A percentile compares a stretch with the other conserved stretches of the same genome.
Evolutionary conservation across 2,329 filamentous ascomycete species (phyloP).

Genomic region (Fusarium pininemorale): DNA sequence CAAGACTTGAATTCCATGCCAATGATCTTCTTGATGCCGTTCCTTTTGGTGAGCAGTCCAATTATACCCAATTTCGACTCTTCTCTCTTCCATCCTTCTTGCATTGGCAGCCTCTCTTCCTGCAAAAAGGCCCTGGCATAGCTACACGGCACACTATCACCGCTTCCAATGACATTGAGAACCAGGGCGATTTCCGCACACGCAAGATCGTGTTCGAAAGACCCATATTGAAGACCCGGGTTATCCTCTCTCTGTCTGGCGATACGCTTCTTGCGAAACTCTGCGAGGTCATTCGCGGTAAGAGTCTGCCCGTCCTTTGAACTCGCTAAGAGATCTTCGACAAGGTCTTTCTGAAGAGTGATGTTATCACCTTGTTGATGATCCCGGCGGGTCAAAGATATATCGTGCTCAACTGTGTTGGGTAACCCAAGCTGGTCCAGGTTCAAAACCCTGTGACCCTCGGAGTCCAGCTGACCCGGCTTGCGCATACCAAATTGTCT

Average conservation of each 20-base stretch:
- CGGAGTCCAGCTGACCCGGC: conserved; percentile 29
- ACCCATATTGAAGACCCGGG: conserved; percentile 21
- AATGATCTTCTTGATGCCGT: conserved; percentile 19
- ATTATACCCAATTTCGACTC: conserved; percentile 22
- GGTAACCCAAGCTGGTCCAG: conserved; percentile 34
- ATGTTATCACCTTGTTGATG: conserved; percentile 34
- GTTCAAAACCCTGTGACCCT: conserved; percentile 30
- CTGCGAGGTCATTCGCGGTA: conserved; percentile 31
- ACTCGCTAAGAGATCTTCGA: conserved; percentile 25
- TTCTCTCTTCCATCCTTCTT: conserved; percentile 29
- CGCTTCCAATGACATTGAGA: conserved; percentile 33
- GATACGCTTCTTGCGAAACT: conserved; percentile 33
- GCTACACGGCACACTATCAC: conserved; percentile 14
- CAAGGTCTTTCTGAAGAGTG: conserved; percentile 26
- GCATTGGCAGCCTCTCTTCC: conserved; percentile 30
- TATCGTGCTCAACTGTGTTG: conserved; percentile 35
- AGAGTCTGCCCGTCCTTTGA: conserved; percentile 35
- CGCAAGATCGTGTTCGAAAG: conserved; percentile 26
- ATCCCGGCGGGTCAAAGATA: conserved; percentile 38
- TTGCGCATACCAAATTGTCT: conserved; percentile 35
- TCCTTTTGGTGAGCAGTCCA: conserved; percentile 5
- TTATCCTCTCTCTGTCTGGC: conserved; percentile 27
- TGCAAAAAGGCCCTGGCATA: conserved; percentile 28
- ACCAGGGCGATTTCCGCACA: conserved; percentile 37
- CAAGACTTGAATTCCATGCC: conserved; percentile 12